Percentiles rank a stretch among this genome's conserved stretches.
Conservation (phyloP, 1,284 basidiomycete genomes). For the Termitomyces sp. region DNA sequence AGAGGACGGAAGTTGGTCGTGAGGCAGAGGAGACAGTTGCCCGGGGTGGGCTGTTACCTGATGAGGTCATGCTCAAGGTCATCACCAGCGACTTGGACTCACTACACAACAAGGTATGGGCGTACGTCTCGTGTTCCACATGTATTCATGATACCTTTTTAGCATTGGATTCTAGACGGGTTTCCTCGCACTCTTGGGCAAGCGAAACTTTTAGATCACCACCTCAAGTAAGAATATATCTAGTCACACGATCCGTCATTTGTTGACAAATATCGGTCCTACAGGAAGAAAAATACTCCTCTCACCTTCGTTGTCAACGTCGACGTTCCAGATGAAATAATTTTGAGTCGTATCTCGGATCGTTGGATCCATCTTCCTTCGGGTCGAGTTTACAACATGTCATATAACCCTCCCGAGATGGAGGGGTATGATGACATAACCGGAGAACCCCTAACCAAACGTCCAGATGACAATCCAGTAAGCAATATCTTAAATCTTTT, state of each 20-base stretch:
- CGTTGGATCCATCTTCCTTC: constrained; percentile 93
- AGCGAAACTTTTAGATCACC: constrained; percentile 77
- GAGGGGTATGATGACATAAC: constrained; percentile 89
- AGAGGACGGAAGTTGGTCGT: constrained; percentile 66
- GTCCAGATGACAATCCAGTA: constrained; percentile 92
- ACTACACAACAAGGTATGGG: constrained; percentile 57
- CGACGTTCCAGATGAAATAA: constrained; percentile 87
- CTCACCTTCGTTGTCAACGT: constrained; percentile 88
- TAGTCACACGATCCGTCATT: constrained; percentile 1
- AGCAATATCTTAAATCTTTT: constrained; percentile 25
- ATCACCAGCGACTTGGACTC: constrained; percentile 66
- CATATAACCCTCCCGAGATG: constrained; percentile 86
- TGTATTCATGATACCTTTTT: not conserved
- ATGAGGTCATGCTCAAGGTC: constrained; percentile 74
- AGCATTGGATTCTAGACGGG: constrained; percentile 95
- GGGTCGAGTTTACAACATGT: constrained; percentile 91
- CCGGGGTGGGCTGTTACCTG: constrained; percentile 68
- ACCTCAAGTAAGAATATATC: constrained; percentile 50
- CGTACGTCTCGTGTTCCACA: not conserved
- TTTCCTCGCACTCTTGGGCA: constrained; percentile 93
- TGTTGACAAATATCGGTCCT: not conserved
- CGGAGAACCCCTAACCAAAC: constrained; percentile 83
- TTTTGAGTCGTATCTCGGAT: constrained; percentile 86
- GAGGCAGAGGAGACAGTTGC: constrained; percentile 76
- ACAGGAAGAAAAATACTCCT: constrained; percentile 52